Base-by-base conservation (phyloP, 2,329 filamentous ascomycete species). In the Trichoderma koningii region DNA sequence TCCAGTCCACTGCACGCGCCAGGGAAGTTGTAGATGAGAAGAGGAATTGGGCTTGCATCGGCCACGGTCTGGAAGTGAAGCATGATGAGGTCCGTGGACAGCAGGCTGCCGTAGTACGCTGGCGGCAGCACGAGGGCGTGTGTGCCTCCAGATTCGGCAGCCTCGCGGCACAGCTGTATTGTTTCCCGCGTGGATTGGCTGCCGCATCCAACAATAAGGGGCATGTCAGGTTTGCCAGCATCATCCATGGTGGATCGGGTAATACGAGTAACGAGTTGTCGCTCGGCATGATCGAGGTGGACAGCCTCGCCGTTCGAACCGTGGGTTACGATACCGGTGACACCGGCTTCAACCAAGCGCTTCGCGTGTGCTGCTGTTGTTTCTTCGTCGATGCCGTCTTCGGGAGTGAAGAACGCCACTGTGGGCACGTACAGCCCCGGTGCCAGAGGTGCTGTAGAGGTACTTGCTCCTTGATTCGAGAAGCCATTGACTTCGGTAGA, bases 221-320 rank as follows among this genome's bases (percentile, higher is more conserved):
- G 85, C 71, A 89, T 76, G 30, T 81, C 75, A 2, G 76, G 70
- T 70, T 82, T 85, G 7, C 86, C 84, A 23, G 82, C 80, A 19
- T 81, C 78, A 70, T 88, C 82, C 7, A 91, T 79, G 21, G 86
- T 86, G 66, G 82, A 79, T 19, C 87, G 83, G 3, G 87, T 89
- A 23, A 84, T 80, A 62, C 77, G 78, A n/a, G 85, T 89, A 68
- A 91, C 81, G 61, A 82, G 77, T 59, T 84, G 82, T 55, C 89
- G 83, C 75, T 92, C 89, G n/a, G 83, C 80, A 68, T 84, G 85
- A 60, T 85, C 84, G 10, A 91, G 80, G 72, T 91, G 88, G 3
- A 89, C 87, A 0, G 89, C 89, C 77, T 92, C 89, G 71, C 89
- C 89, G 72, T 91, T 92, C 70, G 87, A 89, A 45, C 89, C 88